Conservation (phyloP, 1,284 basidiomycete species). For the Marasmius tenuissimus region DNA sequence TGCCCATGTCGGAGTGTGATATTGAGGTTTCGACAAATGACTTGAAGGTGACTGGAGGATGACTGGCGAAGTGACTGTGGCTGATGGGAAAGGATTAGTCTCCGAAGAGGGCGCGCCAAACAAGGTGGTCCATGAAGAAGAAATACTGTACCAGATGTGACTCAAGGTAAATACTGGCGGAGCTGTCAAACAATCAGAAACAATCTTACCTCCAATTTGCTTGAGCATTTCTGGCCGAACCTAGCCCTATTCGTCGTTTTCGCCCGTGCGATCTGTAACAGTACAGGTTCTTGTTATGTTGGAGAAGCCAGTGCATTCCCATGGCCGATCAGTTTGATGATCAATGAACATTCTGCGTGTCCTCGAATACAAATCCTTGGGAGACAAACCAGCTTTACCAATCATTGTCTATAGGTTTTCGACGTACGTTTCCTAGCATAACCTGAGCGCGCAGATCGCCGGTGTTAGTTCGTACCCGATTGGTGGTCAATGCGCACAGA, state of each 20-base stretch:
- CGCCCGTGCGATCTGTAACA: no score
- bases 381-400: no score
- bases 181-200: not conserved
- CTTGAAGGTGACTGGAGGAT: not conserved
- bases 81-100: not conserved
- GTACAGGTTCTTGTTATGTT: no score
- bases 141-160: not conserved
- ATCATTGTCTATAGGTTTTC: no score
- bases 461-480: no score
- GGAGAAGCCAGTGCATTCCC: no score
- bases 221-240: not conserved
- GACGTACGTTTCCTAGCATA: no score
- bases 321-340: no score
- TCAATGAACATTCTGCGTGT: no score
- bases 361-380: no score
- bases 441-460: no score
- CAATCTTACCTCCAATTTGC: not conserved
- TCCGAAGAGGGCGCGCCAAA: not conserved
- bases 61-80: not conserved
- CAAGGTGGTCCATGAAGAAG: not conserved
- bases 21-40: not conserved
- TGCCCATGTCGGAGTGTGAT: conserved; percentile 11
- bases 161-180: not conserved
- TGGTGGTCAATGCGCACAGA: no score
- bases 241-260: not conserved